Percentiles rank a stretch among this genome's conserved stretches.
These are phyloP conservation scores for Urostyla sp. DNA, from an alignment of 73 alveolate genomes.

Conservation along the genomic window DNA sequence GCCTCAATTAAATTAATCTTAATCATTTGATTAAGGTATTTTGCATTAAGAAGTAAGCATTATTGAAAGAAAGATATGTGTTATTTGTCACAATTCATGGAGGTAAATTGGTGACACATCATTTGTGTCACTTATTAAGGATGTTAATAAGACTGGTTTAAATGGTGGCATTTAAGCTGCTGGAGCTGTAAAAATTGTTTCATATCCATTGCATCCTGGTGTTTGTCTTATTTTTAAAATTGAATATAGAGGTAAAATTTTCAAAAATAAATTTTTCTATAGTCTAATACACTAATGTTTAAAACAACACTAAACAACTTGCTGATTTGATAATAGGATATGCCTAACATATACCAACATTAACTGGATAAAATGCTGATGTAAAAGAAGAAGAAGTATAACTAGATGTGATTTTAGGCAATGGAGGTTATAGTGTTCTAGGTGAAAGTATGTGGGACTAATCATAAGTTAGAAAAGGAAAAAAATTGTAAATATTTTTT, in stretches of 20 bases:
- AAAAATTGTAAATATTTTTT: constrained; percentile 6
- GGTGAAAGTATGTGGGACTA: constrained; percentile 59
- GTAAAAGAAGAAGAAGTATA: constrained; percentile 46
- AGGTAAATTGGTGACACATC: constrained; percentile 25
- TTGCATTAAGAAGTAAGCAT: constrained; percentile 24
- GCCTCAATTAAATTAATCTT: not conserved
- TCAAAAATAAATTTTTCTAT: not conserved
- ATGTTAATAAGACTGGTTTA: too few relatives aligned
- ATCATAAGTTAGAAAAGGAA: constrained; percentile 19
- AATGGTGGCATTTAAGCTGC: constrained; percentile 26
- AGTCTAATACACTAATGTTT: not conserved
- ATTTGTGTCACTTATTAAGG: constrained; percentile 21
- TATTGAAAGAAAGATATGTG: constrained; percentile 49
- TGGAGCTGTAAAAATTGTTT: constrained; percentile 45
- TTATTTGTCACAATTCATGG: constrained; percentile 52
- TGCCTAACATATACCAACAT: constrained; percentile 39
- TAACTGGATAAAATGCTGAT: not conserved
- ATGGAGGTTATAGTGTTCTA: constrained; percentile 30
- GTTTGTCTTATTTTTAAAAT: constrained; percentile 24
- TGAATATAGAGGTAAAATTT: constrained; percentile 58
- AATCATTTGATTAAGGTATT: not conserved
- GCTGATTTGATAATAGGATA: constrained; percentile 43
- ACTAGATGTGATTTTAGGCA: constrained; percentile 41
- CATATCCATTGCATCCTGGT: constrained; percentile 30
- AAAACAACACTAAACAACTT: not conserved